phyloP scores from a whole-genome alignment of 805 yeast genomes.

The Suhomyces canberraensis region DNA sequence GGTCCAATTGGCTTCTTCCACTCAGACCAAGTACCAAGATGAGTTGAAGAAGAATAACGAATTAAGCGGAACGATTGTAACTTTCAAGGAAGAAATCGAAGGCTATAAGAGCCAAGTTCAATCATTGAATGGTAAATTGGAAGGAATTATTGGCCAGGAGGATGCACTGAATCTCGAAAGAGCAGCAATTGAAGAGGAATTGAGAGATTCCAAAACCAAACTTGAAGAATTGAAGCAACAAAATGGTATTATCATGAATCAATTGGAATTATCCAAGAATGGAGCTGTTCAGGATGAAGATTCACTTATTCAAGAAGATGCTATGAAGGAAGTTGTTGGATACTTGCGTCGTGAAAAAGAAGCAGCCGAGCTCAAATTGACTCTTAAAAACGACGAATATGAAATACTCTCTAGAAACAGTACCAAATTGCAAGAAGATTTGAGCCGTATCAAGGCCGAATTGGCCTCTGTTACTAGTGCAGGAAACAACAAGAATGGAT shows the following conservation, averaged over 20 bases:
- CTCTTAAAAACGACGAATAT: constrained; percentile 46
- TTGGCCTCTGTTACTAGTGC: constrained; percentile 15
- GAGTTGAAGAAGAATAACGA: constrained; percentile 56
- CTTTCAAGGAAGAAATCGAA: constrained; percentile 13
- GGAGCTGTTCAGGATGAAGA: constrained; percentile 11
- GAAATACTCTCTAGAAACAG: constrained; percentile 51
- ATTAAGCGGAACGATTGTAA: constrained; percentile 33
- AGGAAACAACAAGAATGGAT: constrained; percentile 11
- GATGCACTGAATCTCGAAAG: constrained; percentile 19
- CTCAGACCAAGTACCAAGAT: constrained; percentile 52
- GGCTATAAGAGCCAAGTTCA: constrained; percentile 5
- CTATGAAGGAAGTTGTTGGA: constrained; percentile 48
- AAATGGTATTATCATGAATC: constrained; percentile 64
- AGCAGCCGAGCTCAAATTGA: constrained; percentile 52
- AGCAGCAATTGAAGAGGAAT: constrained; percentile 24
- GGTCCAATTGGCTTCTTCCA: constrained; percentile 42
- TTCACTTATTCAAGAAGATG: constrained; percentile 10
- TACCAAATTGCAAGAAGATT: constrained; percentile 44
- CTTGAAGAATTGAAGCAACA: constrained; percentile 61
- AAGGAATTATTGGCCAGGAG: constrained; percentile 12
- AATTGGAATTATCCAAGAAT: constrained; percentile 47
- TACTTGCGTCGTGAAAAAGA: constrained; percentile 76
- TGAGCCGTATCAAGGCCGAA: constrained; percentile 52
- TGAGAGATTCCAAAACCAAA: constrained; percentile 43
- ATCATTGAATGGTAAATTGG: constrained; percentile 6